Percentiles rank a stretch among this genome's conserved stretches.
Evolutionary conservation across 2,329 filamentous ascomycete genomes (phyloP).

Genomic region (Biscogniauxia sp.): DNA sequence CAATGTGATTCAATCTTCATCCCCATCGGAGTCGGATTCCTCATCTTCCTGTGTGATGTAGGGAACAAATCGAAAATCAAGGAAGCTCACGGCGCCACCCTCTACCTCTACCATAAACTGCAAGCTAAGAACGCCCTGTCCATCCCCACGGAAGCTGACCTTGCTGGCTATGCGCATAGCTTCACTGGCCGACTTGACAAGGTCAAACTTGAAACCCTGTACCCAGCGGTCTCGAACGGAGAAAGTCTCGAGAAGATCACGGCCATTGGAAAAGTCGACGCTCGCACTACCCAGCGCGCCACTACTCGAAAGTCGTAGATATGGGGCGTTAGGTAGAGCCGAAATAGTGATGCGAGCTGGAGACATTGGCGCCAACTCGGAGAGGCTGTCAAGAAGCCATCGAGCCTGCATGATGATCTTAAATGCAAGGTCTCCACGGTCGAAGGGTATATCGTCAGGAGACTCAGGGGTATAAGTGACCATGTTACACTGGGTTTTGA

Average conservation of each 20-base stretch:
- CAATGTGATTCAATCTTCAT: constrained; percentile 26
- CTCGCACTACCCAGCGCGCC: constrained; percentile 60
- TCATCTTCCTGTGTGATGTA: constrained; percentile 62
- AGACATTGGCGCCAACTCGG: constrained; percentile 67
- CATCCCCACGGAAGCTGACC: constrained; percentile 84
- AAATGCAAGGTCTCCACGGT: constrained; percentile 74
- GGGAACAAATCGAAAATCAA: constrained; percentile 82
- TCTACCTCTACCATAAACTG: constrained; percentile 96
- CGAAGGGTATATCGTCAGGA: constrained; percentile 82
- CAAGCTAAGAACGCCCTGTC: constrained; percentile 85
- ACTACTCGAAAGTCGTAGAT: constrained; percentile 70
- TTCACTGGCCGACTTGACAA: constrained; percentile 79
- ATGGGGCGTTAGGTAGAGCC: constrained; percentile 62
- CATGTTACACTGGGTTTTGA: constrained; percentile 86
- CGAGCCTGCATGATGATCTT: constrained; percentile 92
- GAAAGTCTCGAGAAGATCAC: constrained; percentile 73
- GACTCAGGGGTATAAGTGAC: constrained; percentile 80
- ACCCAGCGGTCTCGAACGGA: constrained; percentile 57
- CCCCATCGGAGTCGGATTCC: constrained; percentile 42
- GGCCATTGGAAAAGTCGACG: constrained; percentile 64
- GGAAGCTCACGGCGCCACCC: constrained; percentile 65
- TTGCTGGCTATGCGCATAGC: constrained; percentile 95
- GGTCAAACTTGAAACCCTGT: constrained; percentile 81
- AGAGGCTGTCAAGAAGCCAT: constrained; percentile 69
- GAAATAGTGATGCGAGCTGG: constrained; percentile 70